Evolutionary conservation across 2,329 filamentous ascomycete genomes (phyloP).

Genomic region (Teratosphaeria destructans): DNA sequence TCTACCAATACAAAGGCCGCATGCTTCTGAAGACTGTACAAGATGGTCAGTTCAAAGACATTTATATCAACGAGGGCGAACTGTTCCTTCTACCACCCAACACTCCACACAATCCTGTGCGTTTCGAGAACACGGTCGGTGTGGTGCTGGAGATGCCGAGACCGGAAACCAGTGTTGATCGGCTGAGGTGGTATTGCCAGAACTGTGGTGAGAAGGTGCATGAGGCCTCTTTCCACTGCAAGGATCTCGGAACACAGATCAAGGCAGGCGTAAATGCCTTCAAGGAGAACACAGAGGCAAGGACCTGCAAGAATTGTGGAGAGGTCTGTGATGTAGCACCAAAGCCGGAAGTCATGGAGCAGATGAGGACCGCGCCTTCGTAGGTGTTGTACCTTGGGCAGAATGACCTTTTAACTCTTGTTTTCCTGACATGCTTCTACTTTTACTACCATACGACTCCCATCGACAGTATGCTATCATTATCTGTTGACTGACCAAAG

Average conservation of each 20-base stretch:
- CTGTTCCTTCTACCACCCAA: conserved; percentile 90
- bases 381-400: neutral
- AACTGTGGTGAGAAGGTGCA: conserved; percentile 63
- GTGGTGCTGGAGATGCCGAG: conserved; percentile 82
- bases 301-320: conserved; percentile 71
- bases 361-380: conserved; percentile 4
- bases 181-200: conserved; percentile 83
- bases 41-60: conserved; percentile 59
- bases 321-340: conserved; percentile 62
- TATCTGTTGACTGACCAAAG: neutral
- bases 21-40: conserved; percentile 94
- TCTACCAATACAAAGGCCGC: conserved; percentile 88
- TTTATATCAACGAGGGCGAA: conserved; percentile 83
- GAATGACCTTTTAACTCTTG: neutral
- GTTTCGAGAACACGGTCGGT: conserved; percentile 89
- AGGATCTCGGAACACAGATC: conserved; percentile 85
- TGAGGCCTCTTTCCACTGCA: conserved; percentile 80
- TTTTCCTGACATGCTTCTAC: neutral
- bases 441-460: neutral
- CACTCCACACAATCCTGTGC: conserved; percentile 90
- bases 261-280: conserved; percentile 83
- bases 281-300: conserved; percentile 54
- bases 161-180: conserved; percentile 59
- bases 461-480: neutral
- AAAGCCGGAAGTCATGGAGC: conserved; percentile 26